A percentile compares a stretch with the other conserved stretches of the same genome.
phyloP scores from a whole-genome alignment of 768 basidiomycete species.

The Lactarius deliciosus region DNA sequence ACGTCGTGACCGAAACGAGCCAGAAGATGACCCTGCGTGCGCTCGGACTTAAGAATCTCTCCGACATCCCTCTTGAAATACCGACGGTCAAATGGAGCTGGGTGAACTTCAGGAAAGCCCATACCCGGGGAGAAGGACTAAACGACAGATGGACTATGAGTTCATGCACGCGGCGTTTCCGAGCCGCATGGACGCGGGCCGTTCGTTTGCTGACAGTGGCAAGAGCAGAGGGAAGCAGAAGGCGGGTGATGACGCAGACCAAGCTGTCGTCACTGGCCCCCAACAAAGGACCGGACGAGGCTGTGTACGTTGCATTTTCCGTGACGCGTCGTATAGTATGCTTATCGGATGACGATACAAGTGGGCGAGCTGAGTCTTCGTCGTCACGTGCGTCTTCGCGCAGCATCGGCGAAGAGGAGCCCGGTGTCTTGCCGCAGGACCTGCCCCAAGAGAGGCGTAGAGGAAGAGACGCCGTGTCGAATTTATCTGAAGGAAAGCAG shows the following conservation, averaged over 20 bases:
- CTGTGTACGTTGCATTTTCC: slow-evolving; percentile 8
- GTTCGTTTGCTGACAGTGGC: neutral
- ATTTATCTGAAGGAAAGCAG: neutral
- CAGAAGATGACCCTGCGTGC: slow-evolving; percentile 37
- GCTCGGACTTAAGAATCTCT: slow-evolving; percentile 50
- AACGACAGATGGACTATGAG: slow-evolving; percentile 25
- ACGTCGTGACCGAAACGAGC: slow-evolving; percentile 57
- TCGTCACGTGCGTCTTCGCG: slow-evolving; percentile 15
- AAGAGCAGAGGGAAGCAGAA: slow-evolving; percentile 23
- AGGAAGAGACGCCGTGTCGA: neutral
- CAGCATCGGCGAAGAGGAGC: slow-evolving; percentile 7
- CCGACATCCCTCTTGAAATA: slow-evolving; percentile 50
- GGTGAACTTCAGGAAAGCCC: slow-evolving; percentile 24
- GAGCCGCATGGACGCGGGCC: slow-evolving; percentile 26
- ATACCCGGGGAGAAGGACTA: slow-evolving; percentile 18
- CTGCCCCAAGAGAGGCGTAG: neutral
- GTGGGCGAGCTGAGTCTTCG: slow-evolving; percentile 5
- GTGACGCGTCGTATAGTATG: neutral
- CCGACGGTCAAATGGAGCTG: slow-evolving; percentile 25
- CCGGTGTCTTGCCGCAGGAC: neutral
- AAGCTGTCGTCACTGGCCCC: neutral
- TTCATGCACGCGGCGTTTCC: slow-evolving; percentile 28
- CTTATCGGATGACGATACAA: neutral
- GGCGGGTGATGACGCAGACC: neutral
- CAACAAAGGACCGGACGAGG: neutral